Base-by-base conservation (phyloP, 345 rosid genomes). In the Hypericum androsaemum region DNA sequence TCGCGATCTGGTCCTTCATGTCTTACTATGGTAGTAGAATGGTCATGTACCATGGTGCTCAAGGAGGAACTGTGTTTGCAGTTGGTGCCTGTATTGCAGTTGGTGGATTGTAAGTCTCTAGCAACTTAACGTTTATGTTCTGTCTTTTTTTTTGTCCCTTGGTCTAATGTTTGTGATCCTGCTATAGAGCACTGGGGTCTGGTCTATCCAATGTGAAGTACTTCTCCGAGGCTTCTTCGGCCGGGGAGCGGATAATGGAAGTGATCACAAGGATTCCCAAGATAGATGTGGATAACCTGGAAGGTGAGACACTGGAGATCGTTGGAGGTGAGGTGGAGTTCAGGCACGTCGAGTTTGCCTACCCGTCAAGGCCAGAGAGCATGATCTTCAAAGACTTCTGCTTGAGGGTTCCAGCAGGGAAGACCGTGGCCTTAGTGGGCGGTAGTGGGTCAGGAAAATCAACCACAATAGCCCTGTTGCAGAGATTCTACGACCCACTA, bases 371-470 rank as follows among this genome's bases (percentile, higher is more conserved):
- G 63, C 83, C 81, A 0, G 88, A 80, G 41, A 74, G 56, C 66
- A 59, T 41, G 7, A 72, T 83, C 54, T 80, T 89, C 22, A 47
- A 64, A 37, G 70, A 81, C 14, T 86, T 89, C 46, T 58, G 78
- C 69, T 68, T 89, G 1, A 71, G 46, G 51, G 53, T 89, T 4
- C 94, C 94, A 2, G 63, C 89, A 0, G 95, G 88, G 12, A 83
- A 63, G 58, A 83, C 94, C 0, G 75, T 81, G 56, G 97, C 97
- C 17, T 64, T 89, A 56, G 95, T 89, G 39, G 97, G 97, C 5
- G 77, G 89, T 22, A 89, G 97, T 48, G 97, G 97, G 6, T 89
- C 97, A 0, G 97, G 95, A 1, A 88, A 85, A 73, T 88, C 97
- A 6, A 88, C 89, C 0, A 89, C 75, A 35, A 78, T 89, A 53